Evolutionary conservation across 2,329 filamentous ascomycete genomes (phyloP), one percentile per base, ranked within the genome.

Genomic region (Triangularia verruculosa): DNA sequence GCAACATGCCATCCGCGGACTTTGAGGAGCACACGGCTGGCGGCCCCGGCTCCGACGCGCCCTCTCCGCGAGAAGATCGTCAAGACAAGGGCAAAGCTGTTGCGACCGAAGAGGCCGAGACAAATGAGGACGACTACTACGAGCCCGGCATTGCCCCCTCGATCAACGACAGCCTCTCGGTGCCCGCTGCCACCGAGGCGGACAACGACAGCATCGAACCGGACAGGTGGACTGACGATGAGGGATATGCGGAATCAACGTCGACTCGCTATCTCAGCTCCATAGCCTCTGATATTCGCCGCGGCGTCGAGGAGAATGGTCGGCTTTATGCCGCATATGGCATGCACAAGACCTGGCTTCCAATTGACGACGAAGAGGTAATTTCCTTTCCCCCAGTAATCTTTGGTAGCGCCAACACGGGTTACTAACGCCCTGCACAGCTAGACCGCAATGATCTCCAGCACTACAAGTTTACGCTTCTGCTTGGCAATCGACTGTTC

Each of bases 251-350:
- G 13, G 56, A 58, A 17, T 58, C 56, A 28, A 58, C 56, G 6
- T 58, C 56, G n/a, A 58, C 56, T 5, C 56, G 56, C 2, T 58
- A 58, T 27, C 32, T 67, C 30, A 63, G 64, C 9, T 66, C 64
- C 4, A 64, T 67, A 24, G 66, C 66, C 11, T 67, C 66, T n/a
- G 66, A 63, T 30, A 57, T 67, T 20, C 66, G 66, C 22, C 54
- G 32, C 13, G 66, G 66, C 55, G 62, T 62, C 24, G 70, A 67
- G 7, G 72, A 76, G 47, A 74, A 73, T 9, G 73, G 73, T 3
- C 70, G 75, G 7, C 72, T 74, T 1, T 76, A 76, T 51, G 74
- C 74, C 24, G 72, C 73, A 15, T 76, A 76, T 47, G 74, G 74
- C 17, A 75, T 74, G 66, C 72, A 76, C 24, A 34, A 58, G n/a